These are phyloP conservation scores for Colletotrichum sidae DNA, from an alignment of 2,329 filamentous ascomycete species.

Conservation along the genomic window DNA sequence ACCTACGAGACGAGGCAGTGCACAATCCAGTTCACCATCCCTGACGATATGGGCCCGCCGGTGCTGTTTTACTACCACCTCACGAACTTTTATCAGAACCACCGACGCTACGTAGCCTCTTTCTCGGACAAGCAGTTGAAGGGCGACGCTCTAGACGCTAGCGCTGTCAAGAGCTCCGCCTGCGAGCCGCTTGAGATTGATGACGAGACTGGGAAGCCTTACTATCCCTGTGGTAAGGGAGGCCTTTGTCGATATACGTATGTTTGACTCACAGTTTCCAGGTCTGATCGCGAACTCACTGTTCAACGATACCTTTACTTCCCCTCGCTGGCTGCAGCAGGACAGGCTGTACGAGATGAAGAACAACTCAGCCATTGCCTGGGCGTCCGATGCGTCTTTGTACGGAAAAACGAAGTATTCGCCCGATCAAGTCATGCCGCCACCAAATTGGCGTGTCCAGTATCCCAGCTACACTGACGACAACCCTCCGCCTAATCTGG, in stretches of 20 bases:
- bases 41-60: conserved; percentile 81
- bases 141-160: conserved; percentile 71
- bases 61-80: conserved; percentile 95
- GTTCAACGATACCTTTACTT: conserved; percentile 92
- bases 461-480: conserved; percentile 74
- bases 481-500: conserved; percentile 77
- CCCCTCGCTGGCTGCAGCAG: conserved; percentile 66
- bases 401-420: conserved; percentile 80
- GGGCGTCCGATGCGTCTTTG: conserved; percentile 83
- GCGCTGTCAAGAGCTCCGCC: conserved; percentile 73
- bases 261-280: not conserved
- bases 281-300: conserved; percentile 93
- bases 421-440: conserved; percentile 76
- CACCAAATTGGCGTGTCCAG: conserved; percentile 83
- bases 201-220: conserved; percentile 69
- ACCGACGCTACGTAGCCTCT: conserved; percentile 93
- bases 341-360: conserved; percentile 78
- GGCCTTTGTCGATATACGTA: not conserved
- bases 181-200: conserved; percentile 79
- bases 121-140: conserved; percentile 85
- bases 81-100: conserved; percentile 99
- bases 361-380: conserved; percentile 81
- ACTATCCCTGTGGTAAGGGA: conserved; percentile 81
- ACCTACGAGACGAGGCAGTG: conserved; percentile 66
- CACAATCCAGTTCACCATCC: conserved; percentile 81